Base-by-base conservation (phyloP, 768 basidiomycete species). In the Lactifluus rugatus region DNA sequence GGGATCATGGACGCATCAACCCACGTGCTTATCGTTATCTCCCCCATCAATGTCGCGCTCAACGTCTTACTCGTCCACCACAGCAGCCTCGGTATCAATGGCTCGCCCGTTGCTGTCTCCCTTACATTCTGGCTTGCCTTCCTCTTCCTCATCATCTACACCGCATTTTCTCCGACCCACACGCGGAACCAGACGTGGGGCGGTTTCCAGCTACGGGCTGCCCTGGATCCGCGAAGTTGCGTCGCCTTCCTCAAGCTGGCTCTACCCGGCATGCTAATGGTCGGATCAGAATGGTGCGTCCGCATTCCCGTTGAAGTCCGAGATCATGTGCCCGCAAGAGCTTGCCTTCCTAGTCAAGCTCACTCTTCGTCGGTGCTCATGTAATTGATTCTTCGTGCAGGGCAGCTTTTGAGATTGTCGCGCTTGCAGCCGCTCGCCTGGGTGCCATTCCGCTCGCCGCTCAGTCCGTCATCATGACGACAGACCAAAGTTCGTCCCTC, bases 361-460 rank as follows among this genome's bases (percentile, higher is more conserved):
- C n/a, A n/a, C n/a, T n/a, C 48, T 14, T 34, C 5, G 13, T 36
- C 11, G 25, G 36, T 55, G 26, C 31, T 48, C 39, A 39, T 11
- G 3, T 41, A 10, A 48, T 31, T 31, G 9, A 3, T 47, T 36
- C 23, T 39, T 34, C 10, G 25, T 57, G 23, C 54, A 87, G 87
- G 87, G 84, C 83, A 45, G 84, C 87, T 0, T 90, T 89, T 62
- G 88, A 90, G 66, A 87, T 89, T 39, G 87, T 89, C 11, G 85
- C 88, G 4, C 72, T 90, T 23, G 84, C 85, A 17, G 88, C 88
- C 3, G 88, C 86, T 4, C 76, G 81, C 19, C 73, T 90, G 3
- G 87, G 87, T 7, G 66, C 76, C n/a, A 67, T 85, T 32, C 73
- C 85, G 1, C 75, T 89, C 36, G 85, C 85, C 3, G 87, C 85